These are phyloP conservation scores for Leccinum huronense DNA, from an alignment of 1,284 basidiomycete species.

Conservation along the genomic window DNA sequence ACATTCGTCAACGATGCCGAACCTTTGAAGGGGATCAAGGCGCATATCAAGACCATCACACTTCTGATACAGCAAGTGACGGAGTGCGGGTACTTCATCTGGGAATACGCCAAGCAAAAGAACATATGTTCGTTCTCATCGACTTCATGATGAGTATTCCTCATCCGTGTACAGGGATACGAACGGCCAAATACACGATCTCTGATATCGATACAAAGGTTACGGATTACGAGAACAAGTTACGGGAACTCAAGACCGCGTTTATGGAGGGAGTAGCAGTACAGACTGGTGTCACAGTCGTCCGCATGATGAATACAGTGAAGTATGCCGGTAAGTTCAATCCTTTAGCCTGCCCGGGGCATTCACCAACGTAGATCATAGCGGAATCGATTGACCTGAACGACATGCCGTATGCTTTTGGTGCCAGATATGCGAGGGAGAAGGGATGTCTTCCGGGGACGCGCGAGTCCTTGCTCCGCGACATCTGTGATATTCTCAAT, in stretches of 20 bases:
- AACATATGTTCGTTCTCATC: not conserved
- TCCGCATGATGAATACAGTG: constrained; percentile 1
- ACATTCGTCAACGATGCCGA: constrained; percentile 2
- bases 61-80: constrained; percentile 6
- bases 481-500: constrained; percentile 1
- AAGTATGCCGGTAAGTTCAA: not conserved
- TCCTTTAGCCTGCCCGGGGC: not conserved
- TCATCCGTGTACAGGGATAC: not conserved
- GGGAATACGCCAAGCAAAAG: constrained; percentile 2
- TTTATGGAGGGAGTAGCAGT: not conserved
- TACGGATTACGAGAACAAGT: not conserved
- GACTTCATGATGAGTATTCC: no score
- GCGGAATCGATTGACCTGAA: not conserved
- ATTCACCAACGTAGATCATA: not conserved
- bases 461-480: not conserved
- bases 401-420: not conserved
- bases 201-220: not conserved
- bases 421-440: not conserved
- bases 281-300: not conserved
- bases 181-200: not conserved
- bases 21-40: constrained; percentile 1
- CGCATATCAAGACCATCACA: not conserved
- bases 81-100: constrained; percentile 9
- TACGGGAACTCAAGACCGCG: not conserved
- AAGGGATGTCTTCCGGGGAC: constrained; percentile 1